These are phyloP conservation scores for Pyrenochaeta sp. DNA, from an alignment of 2,329 filamentous ascomycete genomes.

Conservation along the genomic window DNA sequence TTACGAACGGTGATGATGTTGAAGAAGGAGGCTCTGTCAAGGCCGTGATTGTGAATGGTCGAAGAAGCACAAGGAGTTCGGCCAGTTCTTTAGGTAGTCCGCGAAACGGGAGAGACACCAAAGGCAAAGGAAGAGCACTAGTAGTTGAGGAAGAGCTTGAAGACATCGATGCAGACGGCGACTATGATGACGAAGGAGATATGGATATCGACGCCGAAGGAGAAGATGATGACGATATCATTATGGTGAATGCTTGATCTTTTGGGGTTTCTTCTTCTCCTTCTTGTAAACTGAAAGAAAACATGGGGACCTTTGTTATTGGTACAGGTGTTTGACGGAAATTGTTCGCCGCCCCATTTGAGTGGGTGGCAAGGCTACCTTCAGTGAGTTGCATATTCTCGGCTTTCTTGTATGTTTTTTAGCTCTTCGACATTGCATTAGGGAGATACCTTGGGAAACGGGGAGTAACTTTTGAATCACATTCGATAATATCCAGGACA, in stretches of 20 bases:
- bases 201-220: constrained; percentile 38
- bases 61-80: constrained; percentile 40
- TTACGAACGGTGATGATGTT: constrained; percentile 46
- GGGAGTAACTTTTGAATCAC: neutral
- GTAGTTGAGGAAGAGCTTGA: constrained; percentile 42
- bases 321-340: neutral
- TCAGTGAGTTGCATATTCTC: neutral
- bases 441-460: constrained; percentile 34
- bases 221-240: constrained; percentile 40
- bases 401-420: constrained; percentile 12
- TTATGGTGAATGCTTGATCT: constrained; percentile 34
- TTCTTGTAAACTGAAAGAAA: neutral
- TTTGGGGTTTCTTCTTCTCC: neutral
- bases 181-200: constrained; percentile 35
- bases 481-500: neutral
- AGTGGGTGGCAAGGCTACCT: neutral
- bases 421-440: constrained; percentile 8
- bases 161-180: constrained; percentile 39
- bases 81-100: constrained; percentile 42
- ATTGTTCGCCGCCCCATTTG: neutral
- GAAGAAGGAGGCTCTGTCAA: constrained; percentile 44
- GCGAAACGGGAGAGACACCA: constrained; percentile 25
- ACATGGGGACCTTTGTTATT: neutral
- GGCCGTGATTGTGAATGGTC: constrained; percentile 29
- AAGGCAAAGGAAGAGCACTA: constrained; percentile 37